A percentile compares a stretch with the other conserved stretches of the same genome.
Evolutionary conservation across 1,284 basidiomycete genomes (phyloP).

Genomic region (Singerocomus inundabilis): DNA sequence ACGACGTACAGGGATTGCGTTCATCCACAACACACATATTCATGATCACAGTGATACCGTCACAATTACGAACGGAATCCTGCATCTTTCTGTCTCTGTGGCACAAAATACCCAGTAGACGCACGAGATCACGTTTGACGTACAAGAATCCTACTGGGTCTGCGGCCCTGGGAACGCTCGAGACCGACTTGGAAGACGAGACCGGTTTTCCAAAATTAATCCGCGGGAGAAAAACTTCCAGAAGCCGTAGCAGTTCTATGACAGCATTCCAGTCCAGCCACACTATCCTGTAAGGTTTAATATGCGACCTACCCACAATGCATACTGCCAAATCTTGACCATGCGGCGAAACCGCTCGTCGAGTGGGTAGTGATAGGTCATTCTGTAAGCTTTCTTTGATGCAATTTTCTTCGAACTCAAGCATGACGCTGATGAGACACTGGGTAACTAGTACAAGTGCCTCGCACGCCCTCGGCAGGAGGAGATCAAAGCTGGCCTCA

Average conservation of each 20-base stretch:
- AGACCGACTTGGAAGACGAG: slow-evolving; percentile 19
- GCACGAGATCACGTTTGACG: slow-evolving; percentile 81
- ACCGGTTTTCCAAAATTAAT: slow-evolving; percentile 70
- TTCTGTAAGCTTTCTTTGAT: slow-evolving; percentile 14
- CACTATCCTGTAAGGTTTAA: background rate
- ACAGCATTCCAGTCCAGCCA: slow-evolving; percentile 11
- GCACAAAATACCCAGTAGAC: slow-evolving; percentile 73
- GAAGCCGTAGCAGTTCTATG: slow-evolving; percentile 63
- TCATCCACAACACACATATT: slow-evolving; percentile 88
- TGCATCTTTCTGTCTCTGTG: slow-evolving; percentile 65
- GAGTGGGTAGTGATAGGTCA: slow-evolving; percentile 42
- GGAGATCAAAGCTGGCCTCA: slow-evolving; percentile 51
- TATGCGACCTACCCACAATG: slow-evolving; percentile 53
- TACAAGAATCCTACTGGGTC: slow-evolving; percentile 69
- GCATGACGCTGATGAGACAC: slow-evolving; percentile 65
- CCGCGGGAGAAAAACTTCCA: slow-evolving; percentile 76
- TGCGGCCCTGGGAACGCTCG: slow-evolving; percentile 18
- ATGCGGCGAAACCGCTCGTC: slow-evolving; percentile 38
- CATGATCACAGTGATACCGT: slow-evolving; percentile 79
- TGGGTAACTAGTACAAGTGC: slow-evolving; percentile 77
- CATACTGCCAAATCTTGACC: slow-evolving; percentile 53
- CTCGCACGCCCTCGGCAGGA: slow-evolving; percentile 75
- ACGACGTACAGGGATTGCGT: slow-evolving; percentile 79
- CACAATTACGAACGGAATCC: slow-evolving; percentile 65
- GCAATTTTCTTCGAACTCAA: slow-evolving; percentile 35